Conservation (phyloP, 2,329 filamentous ascomycete species). For the Byssothecium circinans region DNA sequence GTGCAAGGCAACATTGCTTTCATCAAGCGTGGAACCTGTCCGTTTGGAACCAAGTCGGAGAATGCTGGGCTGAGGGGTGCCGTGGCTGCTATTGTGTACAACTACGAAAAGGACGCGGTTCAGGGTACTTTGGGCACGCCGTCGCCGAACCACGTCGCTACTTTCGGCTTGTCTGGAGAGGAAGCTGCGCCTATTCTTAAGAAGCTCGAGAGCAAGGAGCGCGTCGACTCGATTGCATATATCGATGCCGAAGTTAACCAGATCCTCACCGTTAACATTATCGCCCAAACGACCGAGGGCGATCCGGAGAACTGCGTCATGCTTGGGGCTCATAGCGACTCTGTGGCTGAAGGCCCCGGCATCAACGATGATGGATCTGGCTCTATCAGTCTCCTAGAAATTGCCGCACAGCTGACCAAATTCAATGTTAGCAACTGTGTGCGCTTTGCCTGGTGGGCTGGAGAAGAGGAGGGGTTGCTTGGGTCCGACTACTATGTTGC, state of each 20-base stretch:
- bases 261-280: conserved; percentile 51
- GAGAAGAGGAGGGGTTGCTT: conserved; percentile 46
- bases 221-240: conserved; percentile 47
- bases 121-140: conserved; percentile 70
- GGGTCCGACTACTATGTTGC: conserved; percentile 46
- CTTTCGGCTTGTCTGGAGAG: conserved; percentile 66
- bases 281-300: conserved; percentile 44
- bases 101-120: conserved; percentile 64
- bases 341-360: conserved; percentile 45
- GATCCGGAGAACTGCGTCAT: conserved; percentile 46
- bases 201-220: conserved; percentile 55
- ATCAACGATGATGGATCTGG: conserved; percentile 49
- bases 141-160: conserved; percentile 62
- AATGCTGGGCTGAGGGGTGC: conserved; percentile 72
- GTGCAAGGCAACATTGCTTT: conserved; percentile 70
- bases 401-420: conserved; percentile 44
- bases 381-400: conserved; percentile 44
- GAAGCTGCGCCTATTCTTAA: conserved; percentile 58
- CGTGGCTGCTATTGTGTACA: conserved; percentile 73
- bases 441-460: conserved; percentile 45
- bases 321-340: conserved; percentile 47
- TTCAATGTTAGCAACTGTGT: conserved; percentile 45
- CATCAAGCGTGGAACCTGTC: conserved; percentile 69
- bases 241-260: conserved; percentile 54
- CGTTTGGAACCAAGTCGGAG: conserved; percentile 72